Percentiles rank a stretch among this genome's conserved stretches.
phyloP scores from a whole-genome alignment of 495 filamentous ascomycete genomes.

The Trichoderma gamsii region DNA sequence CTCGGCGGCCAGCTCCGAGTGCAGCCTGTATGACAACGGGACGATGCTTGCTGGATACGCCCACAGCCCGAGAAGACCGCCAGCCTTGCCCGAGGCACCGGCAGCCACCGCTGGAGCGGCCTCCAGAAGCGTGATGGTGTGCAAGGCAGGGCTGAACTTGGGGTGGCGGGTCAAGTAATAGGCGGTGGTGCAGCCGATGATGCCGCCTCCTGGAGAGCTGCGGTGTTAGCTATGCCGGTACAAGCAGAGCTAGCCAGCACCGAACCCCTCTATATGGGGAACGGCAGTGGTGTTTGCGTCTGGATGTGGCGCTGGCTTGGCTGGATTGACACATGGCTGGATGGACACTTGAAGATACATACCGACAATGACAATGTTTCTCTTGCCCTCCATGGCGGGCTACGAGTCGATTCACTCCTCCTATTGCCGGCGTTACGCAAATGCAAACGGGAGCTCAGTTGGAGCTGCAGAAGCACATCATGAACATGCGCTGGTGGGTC shows the following conservation, averaged over 20 bases:
- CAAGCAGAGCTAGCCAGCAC: neutral
- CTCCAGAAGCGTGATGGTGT: conserved; percentile 84
- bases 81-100: conserved; percentile 91
- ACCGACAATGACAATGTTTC: conserved; percentile 68
- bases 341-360: conserved; percentile 22
- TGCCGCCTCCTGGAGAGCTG: conserved; percentile 66
- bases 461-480: neutral
- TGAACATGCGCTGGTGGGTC: too few relatives aligned
- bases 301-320: neutral
- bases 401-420: conserved; percentile 14
- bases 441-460: neutral
- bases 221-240: neutral
- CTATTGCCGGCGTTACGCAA: neutral
- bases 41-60: conserved; percentile 85
- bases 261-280: neutral
- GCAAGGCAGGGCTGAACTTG: conserved; percentile 64
- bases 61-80: conserved; percentile 86
- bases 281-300: neutral
- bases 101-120: conserved; percentile 74
- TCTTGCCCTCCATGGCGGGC: conserved; percentile 33
- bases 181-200: conserved; percentile 89
- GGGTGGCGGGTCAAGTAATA: conserved; percentile 92
- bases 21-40: conserved; percentile 76
- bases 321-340: neutral
- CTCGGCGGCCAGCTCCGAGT: conserved; percentile 76